phyloP scores from a whole-genome alignment of 257 asterid species.

The Solanum boliviense region DNA sequence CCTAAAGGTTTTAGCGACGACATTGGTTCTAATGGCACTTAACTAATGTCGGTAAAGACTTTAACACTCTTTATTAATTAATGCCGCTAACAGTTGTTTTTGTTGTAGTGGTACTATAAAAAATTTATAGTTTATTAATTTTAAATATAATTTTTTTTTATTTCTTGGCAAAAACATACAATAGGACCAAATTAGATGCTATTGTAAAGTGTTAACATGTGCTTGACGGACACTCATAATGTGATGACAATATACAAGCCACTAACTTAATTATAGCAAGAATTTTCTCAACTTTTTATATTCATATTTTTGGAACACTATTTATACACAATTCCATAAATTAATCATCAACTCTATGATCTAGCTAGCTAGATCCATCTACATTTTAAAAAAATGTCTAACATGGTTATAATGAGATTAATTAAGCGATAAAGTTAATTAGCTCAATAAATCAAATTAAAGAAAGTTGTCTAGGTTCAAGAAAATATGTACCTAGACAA shows the following conservation, averaged over 20 bases:
- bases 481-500: slow-evolving; percentile 25
- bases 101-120: not conserved
- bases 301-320: not conserved
- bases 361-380: not conserved
- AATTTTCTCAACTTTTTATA: not conserved
- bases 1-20: too few species aligned
- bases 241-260: not conserved
- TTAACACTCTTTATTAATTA: too few species aligned
- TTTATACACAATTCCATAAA: not conserved
- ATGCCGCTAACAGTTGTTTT: too few species aligned
- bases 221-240: not conserved
- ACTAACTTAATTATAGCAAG: not conserved
- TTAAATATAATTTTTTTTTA: too few species aligned
- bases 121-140: not conserved
- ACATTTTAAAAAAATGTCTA: not conserved
- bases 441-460: not conserved
- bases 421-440: not conserved
- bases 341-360: not conserved
- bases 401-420: not conserved
- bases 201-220: not conserved
- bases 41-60: too few species aligned
- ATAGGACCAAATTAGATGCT: not conserved
- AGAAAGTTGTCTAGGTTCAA: not conserved
- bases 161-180: not conserved
- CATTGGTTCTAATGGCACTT: too few species aligned